phyloP scores from a whole-genome alignment of 129 eudicot species.

The carrot (Daucus carota) region DNA sequence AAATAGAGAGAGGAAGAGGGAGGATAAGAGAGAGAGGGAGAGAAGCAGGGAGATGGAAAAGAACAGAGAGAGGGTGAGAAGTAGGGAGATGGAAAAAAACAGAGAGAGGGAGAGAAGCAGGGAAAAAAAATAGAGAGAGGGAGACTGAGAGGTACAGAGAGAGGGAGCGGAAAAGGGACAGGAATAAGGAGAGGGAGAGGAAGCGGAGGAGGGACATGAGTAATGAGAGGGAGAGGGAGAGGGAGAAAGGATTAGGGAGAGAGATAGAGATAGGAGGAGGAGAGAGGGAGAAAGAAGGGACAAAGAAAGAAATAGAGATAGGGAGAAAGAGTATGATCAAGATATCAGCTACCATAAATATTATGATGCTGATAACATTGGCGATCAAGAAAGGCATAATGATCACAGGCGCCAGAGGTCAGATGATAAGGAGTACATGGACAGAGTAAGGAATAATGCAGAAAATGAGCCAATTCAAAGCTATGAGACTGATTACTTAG shows the following conservation, averaged over 20 bases:
- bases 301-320: conserved; percentile 4
- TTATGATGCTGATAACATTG: conserved; percentile 16
- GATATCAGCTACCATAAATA: conserved; percentile 18
- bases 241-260: background rate
- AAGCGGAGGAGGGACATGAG: background rate
- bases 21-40: background rate
- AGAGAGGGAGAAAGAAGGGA: conserved; percentile 1
- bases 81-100: no score
- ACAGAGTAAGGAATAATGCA: conserved; percentile 21
- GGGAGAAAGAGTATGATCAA: conserved; percentile 15
- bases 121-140: background rate
- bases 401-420: conserved; percentile 21
- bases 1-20: conserved; percentile 11
- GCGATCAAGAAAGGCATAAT: conserved; percentile 15
- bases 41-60: background rate
- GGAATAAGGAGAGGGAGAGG: background rate
- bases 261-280: conserved; percentile 5
- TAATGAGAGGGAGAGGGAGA: background rate
- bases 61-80: background rate
- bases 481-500: conserved; percentile 11
- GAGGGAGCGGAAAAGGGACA: conserved; percentile 13
- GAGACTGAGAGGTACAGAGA: background rate
- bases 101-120: background rate
- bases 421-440: conserved; percentile 24
- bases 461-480: conserved; percentile 8